Base-by-base conservation (phyloP, 2,329 filamentous ascomycete species). In the Phyllosticta citribraziliensis region DNA sequence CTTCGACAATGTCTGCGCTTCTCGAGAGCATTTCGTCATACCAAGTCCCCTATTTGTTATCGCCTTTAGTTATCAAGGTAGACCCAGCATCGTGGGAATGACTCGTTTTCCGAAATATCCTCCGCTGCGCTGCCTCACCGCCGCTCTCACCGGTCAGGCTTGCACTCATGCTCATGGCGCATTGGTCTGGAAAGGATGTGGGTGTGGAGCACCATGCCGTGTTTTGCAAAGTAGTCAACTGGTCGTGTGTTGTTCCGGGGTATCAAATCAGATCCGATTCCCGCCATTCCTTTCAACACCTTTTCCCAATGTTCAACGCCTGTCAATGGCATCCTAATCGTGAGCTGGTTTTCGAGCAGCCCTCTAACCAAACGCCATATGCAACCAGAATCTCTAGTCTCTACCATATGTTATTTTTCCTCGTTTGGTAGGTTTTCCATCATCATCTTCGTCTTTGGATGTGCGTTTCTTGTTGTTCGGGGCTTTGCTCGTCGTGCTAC, bases 361-460 rank as follows among this genome's bases (percentile, higher is more conserved):
- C 22, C 17, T n/a, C 40, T 3, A n/a, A 47, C 40, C 40, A 47
- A 30, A 47, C 14, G 40, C 40, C 40, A 47, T 17, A 19, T 14
- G n/a, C 40, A n/a, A 3, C n/a, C 17, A 47, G 2, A 5, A n/a
- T 12, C 40, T 14, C 55, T 61, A 62, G 14, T 80, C 78, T 58
- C 77, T 68, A 20, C 75, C 75, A 65, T 80, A 80, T n/a, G 74
- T 76, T 57, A 80, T 79, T 70, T 80, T 80, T 27, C 75, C 73
- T 61, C 78, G 70, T 70, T 80, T 80, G 47, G 67, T 55, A 2
- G 73, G 69, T 67, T 79, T 79, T 27, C 68, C 69, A 33, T 80
- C 78, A 5, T 79, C 77, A 30, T 79, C 78, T 58, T 76, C 76
- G 11, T 75, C 73, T 5, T 67, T 68, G 55, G 73, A 71, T 57